These are phyloP conservation scores for Hypoxylon sp. DNA, from an alignment of 2,329 filamentous ascomycete genomes.

Conservation along the genomic window DNA sequence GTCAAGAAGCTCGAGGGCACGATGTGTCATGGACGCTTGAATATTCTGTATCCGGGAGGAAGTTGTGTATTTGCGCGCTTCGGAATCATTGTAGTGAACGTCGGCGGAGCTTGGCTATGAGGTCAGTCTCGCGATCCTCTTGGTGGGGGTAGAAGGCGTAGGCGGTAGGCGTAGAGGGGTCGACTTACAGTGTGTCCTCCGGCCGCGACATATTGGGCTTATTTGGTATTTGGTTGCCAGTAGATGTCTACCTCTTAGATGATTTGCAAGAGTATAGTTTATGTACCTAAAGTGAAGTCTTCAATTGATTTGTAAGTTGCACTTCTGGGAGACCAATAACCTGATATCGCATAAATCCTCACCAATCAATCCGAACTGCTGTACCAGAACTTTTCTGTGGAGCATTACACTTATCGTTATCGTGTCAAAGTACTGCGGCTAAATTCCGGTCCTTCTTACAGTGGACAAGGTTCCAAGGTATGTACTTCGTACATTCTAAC, in stretches of 20 bases:
- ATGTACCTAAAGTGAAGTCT: background rate
- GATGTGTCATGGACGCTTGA: constrained; percentile 92
- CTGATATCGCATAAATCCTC: constrained; percentile 5
- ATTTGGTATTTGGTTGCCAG: background rate
- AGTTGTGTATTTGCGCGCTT: constrained; percentile 97
- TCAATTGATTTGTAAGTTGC: background rate
- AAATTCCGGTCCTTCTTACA: constrained; percentile 29
- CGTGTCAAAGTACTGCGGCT: constrained; percentile 20
- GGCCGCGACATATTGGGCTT: constrained; percentile 87
- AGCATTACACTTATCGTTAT: constrained; percentile 37
- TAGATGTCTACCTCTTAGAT: background rate
- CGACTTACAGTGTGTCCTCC: constrained; percentile 85
- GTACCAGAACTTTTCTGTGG: constrained; percentile 46
- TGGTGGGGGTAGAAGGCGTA: constrained; percentile 29
- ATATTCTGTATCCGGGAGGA: constrained; percentile 95
- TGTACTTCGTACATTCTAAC: too few relatives aligned
- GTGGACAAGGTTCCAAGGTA: background rate
- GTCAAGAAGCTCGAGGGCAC: constrained; percentile 90
- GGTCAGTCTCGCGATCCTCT: constrained; percentile 44
- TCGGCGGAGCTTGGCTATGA: constrained; percentile 78
- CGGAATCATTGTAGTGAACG: constrained; percentile 95
- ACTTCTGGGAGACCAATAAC: background rate
- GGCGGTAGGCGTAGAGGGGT: constrained; percentile 28
- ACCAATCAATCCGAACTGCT: background rate
- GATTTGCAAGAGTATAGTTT: constrained; percentile 5